Base-by-base conservation (phyloP, 2,329 filamentous ascomycete genomes). In the Akanthomyces uredinophilus region DNA sequence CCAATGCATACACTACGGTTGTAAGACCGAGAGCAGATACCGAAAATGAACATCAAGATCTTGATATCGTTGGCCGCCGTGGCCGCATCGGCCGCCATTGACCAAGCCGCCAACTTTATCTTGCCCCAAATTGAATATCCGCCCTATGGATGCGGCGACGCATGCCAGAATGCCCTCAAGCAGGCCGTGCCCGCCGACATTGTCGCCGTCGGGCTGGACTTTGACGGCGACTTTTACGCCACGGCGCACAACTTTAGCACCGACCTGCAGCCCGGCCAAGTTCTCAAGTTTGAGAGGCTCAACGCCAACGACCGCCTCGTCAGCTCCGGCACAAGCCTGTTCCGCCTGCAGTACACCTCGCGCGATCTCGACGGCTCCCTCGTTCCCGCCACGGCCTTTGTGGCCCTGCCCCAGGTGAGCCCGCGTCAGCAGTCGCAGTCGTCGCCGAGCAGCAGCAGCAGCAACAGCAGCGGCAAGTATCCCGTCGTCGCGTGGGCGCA, bases 321-420 rank as follows among this genome's bases (percentile, higher is more conserved):
- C 41, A 59, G 55, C 22, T 49, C 58, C 22, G 65, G 65, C 49
- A 64, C 63, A 1, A 61, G 61, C 10, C 50, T 63, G n/a, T 67
- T 59, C 27, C 62, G 61, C 24, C 49, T 68, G 13, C 67, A 68
- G 24, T 69, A 68, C 50, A 64, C 64, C 14, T 65, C 66, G 2
- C 27, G 58, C 24, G 65, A 65, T 56, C 46, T 66, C 2, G 59
- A 65, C 41, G 63, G 53, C 29, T 51, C 60, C 2, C 18, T 56
- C 5, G 64, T 67, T 13, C 65, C 66, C 2, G 64, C 52, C 3
- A 67, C 65, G 7, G 66, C 61, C 3, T 67, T 66, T 20, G 52
- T 67, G 14, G 65, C 63, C 1, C 58, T 63, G n/a, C 50, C 46
- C 16, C 35, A 63, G 14, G 41, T 13, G n/a, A 20, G 10, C 29